Evolutionary conservation across 2,329 filamentous ascomycete species (phyloP), one percentile per base, ranked within the genome.

Genomic region (Drechslerella coelobrocha): DNA sequence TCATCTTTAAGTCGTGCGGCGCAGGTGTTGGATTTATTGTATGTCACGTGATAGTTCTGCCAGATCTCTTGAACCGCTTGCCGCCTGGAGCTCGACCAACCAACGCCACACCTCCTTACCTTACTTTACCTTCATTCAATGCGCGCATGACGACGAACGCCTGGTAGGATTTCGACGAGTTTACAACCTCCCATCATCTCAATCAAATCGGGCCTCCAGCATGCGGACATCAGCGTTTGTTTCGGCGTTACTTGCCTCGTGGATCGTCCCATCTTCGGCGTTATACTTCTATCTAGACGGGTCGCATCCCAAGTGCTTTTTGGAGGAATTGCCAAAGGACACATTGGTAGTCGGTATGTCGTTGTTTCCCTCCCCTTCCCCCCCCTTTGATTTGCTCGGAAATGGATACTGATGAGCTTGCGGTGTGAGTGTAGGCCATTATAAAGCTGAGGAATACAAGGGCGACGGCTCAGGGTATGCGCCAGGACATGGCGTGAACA

Each of bases 221-320:
- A 69, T 69, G 65, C 57, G 65, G 65, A 59, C 65, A 31, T 43
- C 65, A 50, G 29, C 57, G n/a, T 62, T 69, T 39, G 14, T 69
- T 31, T 62, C 65, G 52, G 65, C 57, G 65, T 37, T 69, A 24
- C 17, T 69, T 6, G 65, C 77, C 83, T 88, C 72, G 82, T 92
- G 79, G 80, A 78, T 84, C 50, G 78, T 84, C 34, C 86, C 87
- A 69, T 86, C 89, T 73, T 89, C 92, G 78, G 92, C 92, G 62
- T 85, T 99, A 68, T 93, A 96, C 86, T 96, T 99, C 84, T 97
- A 90, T 83, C 88, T 97, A 79, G 92, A 97, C 79, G 90, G 89
- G 77, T 85, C 85, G 53, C 82, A 86, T 74, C 89, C 91, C 75
- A 97, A 95, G 82, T 99, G 94, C 82, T 99, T 99, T 86, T 96